Percentiles rank a stretch among this genome's conserved stretches.
Conservation (phyloP, 2,329 filamentous ascomycete species). For the Xylariaceae sp. region DNA sequence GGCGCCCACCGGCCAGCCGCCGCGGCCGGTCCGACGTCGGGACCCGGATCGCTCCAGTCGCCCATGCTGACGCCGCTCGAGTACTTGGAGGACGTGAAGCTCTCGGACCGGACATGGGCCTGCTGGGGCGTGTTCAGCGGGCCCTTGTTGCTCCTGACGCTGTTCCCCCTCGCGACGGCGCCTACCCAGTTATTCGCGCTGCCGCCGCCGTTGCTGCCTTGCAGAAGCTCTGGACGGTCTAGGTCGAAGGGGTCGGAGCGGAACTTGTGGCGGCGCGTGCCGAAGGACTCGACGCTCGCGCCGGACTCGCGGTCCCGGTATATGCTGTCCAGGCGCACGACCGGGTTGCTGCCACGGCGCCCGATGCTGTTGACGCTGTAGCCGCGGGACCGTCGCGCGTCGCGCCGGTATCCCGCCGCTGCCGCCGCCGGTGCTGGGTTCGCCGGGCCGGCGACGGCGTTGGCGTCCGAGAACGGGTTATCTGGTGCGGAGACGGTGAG, state of each 20-base stretch:
- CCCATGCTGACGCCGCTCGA: slow-evolving; percentile 52
- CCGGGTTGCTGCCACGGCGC: slow-evolving; percentile 30
- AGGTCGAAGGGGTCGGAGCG: slow-evolving; percentile 68
- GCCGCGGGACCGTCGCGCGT: slow-evolving; percentile 53
- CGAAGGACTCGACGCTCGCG: slow-evolving; percentile 46
- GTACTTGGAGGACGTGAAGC: slow-evolving; percentile 49
- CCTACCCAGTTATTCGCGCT: slow-evolving; percentile 25
- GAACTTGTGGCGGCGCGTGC: slow-evolving; percentile 54
- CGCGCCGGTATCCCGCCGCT: slow-evolving; percentile 47
- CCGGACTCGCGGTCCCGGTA: slow-evolving; percentile 45
- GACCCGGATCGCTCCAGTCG: slow-evolving; percentile 58
- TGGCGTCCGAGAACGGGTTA: slow-evolving; percentile 54
- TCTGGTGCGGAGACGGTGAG: slow-evolving; percentile 38
- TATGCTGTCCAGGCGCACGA: slow-evolving; percentile 41
- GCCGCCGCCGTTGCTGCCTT: not conserved
- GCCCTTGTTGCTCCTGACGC: slow-evolving; percentile 22
- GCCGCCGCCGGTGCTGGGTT: slow-evolving; percentile 34
- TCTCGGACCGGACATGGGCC: slow-evolving; percentile 42
- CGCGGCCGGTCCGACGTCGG: slow-evolving; percentile 51
- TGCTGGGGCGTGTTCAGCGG: slow-evolving; percentile 34
- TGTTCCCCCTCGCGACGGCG: slow-evolving; percentile 33
- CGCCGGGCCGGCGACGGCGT: slow-evolving; percentile 43
- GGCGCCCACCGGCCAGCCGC: slow-evolving; percentile 37
- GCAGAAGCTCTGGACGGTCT: slow-evolving; percentile 54
- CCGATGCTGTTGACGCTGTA: slow-evolving; percentile 43